Evolutionary conservation across 148 eudicot species (phyloP).

Genomic region (Camellia sinensis): DNA sequence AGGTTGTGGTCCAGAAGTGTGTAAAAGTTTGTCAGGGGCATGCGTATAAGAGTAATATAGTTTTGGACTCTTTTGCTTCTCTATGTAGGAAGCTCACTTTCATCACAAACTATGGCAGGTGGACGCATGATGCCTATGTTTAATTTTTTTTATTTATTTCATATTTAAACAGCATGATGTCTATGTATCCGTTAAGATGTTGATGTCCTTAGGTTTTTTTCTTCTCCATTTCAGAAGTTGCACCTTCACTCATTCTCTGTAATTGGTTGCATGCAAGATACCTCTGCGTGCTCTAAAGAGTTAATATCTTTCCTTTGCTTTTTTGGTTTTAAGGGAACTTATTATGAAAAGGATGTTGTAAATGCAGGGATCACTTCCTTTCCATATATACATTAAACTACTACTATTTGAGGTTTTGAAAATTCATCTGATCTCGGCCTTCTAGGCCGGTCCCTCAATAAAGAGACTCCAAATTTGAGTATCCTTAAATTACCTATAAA

Average conservation of each 20-base stretch:
- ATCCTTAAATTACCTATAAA: too few species aligned
- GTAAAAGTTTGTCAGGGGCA: slow-evolving; percentile 13
- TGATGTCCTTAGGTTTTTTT: background rate
- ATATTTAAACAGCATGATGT: too few species aligned
- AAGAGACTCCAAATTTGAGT: too few species aligned
- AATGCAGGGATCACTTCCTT: background rate
- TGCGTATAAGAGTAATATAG: background rate
- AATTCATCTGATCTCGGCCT: too few species aligned
- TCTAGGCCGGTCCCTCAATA: too few species aligned
- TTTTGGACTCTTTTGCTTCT: background rate
- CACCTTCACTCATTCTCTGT: background rate
- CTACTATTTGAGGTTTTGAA: background rate
- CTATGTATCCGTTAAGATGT: background rate
- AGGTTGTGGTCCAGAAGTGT: background rate
- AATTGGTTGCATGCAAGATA: background rate
- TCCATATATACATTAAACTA: background rate
- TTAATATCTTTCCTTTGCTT: background rate
- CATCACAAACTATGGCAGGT: background rate
- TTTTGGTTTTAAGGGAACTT: background rate
- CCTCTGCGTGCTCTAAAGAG: background rate
- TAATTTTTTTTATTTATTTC: too few species aligned
- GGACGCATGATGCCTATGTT: background rate
- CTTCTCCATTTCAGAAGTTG: background rate
- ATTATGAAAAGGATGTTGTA: background rate
- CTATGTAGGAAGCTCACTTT: background rate